phyloP scores from a whole-genome alignment of 106 monocot genomes.

The Acanthochlamys bracteata region DNA sequence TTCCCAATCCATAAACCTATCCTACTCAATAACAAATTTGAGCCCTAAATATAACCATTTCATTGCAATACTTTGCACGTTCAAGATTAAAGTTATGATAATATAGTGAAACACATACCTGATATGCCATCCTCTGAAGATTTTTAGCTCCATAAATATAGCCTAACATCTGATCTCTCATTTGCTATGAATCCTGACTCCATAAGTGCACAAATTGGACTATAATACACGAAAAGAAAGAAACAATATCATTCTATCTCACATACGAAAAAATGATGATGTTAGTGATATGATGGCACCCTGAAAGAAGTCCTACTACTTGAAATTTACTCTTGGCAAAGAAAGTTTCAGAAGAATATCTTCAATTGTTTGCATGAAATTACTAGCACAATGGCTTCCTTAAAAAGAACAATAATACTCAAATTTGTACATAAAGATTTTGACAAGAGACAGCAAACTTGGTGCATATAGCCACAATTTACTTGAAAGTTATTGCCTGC shows the following conservation, averaged over 20 bases:
- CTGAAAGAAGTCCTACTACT: neutral
- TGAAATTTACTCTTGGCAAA: too few relatives aligned
- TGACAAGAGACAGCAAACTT: too few relatives aligned
- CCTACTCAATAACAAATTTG: constrained; percentile 21
- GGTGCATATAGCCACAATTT: too few relatives aligned
- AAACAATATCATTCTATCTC: neutral
- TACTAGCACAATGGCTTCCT: too few relatives aligned
- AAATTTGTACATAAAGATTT: too few relatives aligned
- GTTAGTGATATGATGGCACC: neutral
- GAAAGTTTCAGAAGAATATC: too few relatives aligned
- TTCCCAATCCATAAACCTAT: constrained; percentile 82
- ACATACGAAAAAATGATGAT: neutral
- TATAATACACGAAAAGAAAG: constrained; percentile 11
- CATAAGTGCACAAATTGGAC: constrained; percentile 84
- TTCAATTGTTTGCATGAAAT: too few relatives aligned
- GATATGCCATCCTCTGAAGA: constrained; percentile 91
- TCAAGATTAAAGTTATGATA: neutral
- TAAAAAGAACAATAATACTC: too few relatives aligned
- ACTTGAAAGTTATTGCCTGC: too few relatives aligned
- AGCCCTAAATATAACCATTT: neutral
- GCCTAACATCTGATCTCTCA: constrained; percentile 68
- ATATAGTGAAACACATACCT: constrained; percentile 28
- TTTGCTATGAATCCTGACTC: constrained; percentile 65
- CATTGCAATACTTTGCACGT: neutral
- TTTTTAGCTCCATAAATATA: constrained; percentile 88